Evolutionary conservation across 2,329 filamentous ascomycete genomes (phyloP).

Genomic region (Ophiostoma ulmi): DNA sequence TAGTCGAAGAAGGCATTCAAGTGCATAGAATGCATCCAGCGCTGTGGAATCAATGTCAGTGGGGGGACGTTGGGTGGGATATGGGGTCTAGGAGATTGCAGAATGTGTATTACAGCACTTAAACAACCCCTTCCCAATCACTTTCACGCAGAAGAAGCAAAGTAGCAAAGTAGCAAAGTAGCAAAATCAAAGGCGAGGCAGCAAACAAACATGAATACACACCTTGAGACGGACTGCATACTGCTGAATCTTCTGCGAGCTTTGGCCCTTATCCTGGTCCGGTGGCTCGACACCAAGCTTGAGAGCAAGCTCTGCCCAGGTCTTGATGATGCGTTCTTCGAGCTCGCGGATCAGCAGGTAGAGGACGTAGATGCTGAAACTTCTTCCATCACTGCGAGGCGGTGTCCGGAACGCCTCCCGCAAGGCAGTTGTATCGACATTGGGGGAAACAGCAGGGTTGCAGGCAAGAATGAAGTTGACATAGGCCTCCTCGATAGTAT

Average conservation of each 20-base stretch:
- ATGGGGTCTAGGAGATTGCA: no score
- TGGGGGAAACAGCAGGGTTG: slow-evolving; percentile 72
- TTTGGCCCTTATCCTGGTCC: slow-evolving; percentile 74
- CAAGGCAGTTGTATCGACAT: slow-evolving; percentile 64
- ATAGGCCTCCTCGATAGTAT: slow-evolving; percentile 75
- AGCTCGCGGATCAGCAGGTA: slow-evolving; percentile 75
- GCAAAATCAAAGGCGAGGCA: not conserved
- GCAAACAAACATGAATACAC: slow-evolving; percentile 22
- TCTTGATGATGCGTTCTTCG: slow-evolving; percentile 79
- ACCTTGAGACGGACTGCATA: slow-evolving; percentile 91
- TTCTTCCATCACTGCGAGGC: slow-evolving; percentile 82
- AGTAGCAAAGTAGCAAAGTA: not conserved
- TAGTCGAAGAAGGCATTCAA: slow-evolving; percentile 94
- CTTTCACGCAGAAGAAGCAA: not conserved
- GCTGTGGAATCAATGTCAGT: slow-evolving; percentile 42
- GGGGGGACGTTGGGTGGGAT: not conserved
- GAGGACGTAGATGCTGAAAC: slow-evolving; percentile 70
- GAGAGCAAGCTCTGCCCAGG: slow-evolving; percentile 83
- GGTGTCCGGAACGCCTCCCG: slow-evolving; percentile 71
- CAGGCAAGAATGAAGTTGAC: slow-evolving; percentile 83
- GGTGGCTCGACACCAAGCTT: slow-evolving; percentile 85
- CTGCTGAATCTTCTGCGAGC: slow-evolving; percentile 88
- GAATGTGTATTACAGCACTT: not conserved
- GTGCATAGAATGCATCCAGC: slow-evolving; percentile 97
- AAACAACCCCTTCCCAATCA: not conserved